These are phyloP conservation scores for Venturia aucupariae DNA, from an alignment of 2,329 filamentous ascomycete species.

Conservation along the genomic window DNA sequence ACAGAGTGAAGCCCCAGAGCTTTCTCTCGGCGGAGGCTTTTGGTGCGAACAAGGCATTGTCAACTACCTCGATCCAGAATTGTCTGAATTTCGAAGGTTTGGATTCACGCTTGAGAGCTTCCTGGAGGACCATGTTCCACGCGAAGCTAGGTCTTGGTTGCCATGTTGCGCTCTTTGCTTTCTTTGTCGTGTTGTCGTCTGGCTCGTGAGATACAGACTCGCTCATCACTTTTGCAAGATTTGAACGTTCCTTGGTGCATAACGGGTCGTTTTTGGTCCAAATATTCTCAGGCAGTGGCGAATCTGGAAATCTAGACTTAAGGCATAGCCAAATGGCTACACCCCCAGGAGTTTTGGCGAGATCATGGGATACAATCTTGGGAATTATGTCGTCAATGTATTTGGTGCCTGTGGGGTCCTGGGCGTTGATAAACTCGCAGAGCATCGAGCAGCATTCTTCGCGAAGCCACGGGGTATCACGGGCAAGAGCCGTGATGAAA, in stretches of 20 bases:
- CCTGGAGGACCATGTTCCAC: constrained; percentile 67
- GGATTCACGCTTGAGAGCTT: constrained; percentile 25
- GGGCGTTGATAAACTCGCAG: constrained; percentile 57
- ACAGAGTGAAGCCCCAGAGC: constrained; percentile 82
- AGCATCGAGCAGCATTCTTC: constrained; percentile 81
- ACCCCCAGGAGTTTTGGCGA: constrained; percentile 77
- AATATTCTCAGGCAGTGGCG: constrained; percentile 57
- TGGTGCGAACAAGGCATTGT: constrained; percentile 77
- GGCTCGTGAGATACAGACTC: constrained; percentile 41
- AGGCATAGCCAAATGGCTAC: constrained; percentile 79
- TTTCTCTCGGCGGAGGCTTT: constrained; percentile 81
- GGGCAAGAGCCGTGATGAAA: constrained; percentile 62
- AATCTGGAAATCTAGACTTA: constrained; percentile 52
- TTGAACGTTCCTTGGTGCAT: constrained; percentile 54
- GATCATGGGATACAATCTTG: constrained; percentile 52
- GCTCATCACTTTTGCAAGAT: constrained; percentile 68
- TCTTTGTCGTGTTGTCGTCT: constrained; percentile 34
- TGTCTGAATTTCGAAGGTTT: constrained; percentile 50
- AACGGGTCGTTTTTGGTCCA: constrained; percentile 70
- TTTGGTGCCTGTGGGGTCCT: constrained; percentile 38
- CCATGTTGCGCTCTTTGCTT: constrained; percentile 60
- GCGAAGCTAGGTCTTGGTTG: constrained; percentile 77
- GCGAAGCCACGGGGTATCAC: constrained; percentile 80
- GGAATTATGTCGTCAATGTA: constrained; percentile 54
- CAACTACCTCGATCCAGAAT: constrained; percentile 81